phyloP scores from a whole-genome alignment of 2,329 filamentous ascomycete species.

The Intubia oerlemansii region DNA sequence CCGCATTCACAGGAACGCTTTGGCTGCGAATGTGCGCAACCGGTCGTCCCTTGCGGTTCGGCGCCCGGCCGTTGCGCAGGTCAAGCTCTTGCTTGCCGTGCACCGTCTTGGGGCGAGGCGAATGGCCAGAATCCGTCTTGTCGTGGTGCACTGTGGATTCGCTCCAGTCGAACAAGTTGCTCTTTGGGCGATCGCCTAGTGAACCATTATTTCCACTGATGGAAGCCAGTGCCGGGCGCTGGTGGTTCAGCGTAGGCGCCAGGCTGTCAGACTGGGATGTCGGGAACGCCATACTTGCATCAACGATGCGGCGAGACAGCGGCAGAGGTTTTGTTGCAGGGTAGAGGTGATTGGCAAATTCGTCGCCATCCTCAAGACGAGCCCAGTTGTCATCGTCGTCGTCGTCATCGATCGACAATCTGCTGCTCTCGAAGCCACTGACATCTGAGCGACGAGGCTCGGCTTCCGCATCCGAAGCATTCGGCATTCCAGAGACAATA shows the following conservation, averaged over 20 bases:
- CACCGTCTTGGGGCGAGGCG: constrained; percentile 50
- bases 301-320: too few relatives aligned
- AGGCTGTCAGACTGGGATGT: too few relatives aligned
- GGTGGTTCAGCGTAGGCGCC: too few relatives aligned
- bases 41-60: constrained; percentile 45
- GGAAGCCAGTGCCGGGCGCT: too few relatives aligned
- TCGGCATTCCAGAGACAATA: too few relatives aligned
- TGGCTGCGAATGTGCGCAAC: constrained; percentile 58
- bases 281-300: too few relatives aligned
- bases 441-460: constrained; percentile 12
- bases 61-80: constrained; percentile 44
- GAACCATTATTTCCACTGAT: too few relatives aligned
- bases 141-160: constrained; percentile 38
- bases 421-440: constrained; percentile 19
- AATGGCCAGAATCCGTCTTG: constrained; percentile 34
- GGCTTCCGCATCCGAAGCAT: constrained; percentile 6
- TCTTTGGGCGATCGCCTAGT: constrained; percentile 39
- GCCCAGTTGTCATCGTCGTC: constrained; percentile 44
- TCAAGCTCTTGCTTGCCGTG: constrained; percentile 57
- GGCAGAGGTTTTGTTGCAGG: too few relatives aligned
- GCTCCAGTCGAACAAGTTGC: constrained; percentile 61
- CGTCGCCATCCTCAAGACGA: constrained; percentile 29
- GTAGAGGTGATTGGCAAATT: too few relatives aligned
- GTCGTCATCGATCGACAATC: constrained; percentile 37
- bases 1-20: constrained; percentile 55